Evolutionary conservation across 2,329 filamentous ascomycete genomes (phyloP), one percentile per base, ranked within the genome.

Genomic region (Cladophialophora exuberans): DNA sequence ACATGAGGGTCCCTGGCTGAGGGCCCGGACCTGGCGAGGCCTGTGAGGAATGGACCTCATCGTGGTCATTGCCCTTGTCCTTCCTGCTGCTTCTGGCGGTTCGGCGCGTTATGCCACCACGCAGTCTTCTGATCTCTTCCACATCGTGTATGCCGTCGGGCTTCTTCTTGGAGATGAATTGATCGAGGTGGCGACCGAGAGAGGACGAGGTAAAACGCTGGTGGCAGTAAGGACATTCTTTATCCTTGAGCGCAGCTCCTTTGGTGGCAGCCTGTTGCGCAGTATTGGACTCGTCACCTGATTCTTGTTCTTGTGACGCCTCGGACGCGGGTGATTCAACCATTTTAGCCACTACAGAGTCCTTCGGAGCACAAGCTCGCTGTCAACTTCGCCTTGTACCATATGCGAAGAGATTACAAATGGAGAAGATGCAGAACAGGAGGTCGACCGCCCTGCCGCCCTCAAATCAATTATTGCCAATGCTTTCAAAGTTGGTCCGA

Each of bases 171-270:
- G 91, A 92, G 66, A 97, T 92, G 72, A 95, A 97, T 33, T 96
- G 83, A 70, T 97, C 93, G 63, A 97, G 85, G 73, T 97, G 93
- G 41, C 93, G 87, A 45, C 93, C 93, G 49, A 97, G 83, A 2
- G 90, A 96, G 13, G 91, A 96, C 1, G 92, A 97, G 13, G 93
- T 97, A 69, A 97, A 97, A 5, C 87, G 81, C 71, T 96, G 90
- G 42, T 85, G 81, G 72, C 93, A 97, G 75, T 90, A 97, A 30
- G 87, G 89, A 70, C 93, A 97, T 61, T 80, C 86, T 69, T 89
- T 90, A 76, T 97, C 92, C 73, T 97, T 97, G 56, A 81, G 73
- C 13, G 87, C 80, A 3, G 56, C 20, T 23, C 45, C 31, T 54
- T 63, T 64, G 23, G 53, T 26, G n/a, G 47, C 22, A 7, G 44